Evolutionary conservation across 2,329 filamentous ascomycete genomes (phyloP).

Genomic region (Boeremia exigua): DNA sequence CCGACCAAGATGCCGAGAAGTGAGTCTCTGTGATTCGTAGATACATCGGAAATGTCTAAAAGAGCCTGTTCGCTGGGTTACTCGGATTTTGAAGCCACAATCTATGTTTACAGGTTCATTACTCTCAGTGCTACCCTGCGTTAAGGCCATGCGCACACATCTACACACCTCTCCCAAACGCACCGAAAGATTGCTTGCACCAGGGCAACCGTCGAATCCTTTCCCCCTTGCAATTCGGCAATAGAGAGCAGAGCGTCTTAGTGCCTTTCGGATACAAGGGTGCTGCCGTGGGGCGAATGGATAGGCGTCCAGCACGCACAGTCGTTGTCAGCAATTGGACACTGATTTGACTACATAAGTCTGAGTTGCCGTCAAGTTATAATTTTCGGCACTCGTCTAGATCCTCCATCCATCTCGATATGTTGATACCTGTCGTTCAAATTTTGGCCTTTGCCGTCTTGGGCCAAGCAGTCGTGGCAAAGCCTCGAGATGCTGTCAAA

Average conservation of each 20-base stretch:
- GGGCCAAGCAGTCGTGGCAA: constrained; percentile 11
- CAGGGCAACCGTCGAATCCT: neutral
- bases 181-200: neutral
- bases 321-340: neutral
- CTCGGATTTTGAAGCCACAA: neutral
- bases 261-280: neutral
- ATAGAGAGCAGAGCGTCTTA: neutral
- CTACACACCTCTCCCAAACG: neutral
- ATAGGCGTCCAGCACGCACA: neutral
- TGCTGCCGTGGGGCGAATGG: neutral
- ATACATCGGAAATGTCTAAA: neutral
- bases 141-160: neutral
- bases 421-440: constrained; percentile 1
- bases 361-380: neutral
- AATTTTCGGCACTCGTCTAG: neutral
- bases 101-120: neutral
- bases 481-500: constrained; percentile 15
- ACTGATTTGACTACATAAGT: neutral
- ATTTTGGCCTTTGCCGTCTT: constrained; percentile 18
- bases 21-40: neutral
- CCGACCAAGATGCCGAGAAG: neutral
- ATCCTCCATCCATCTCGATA: neutral
- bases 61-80: neutral
- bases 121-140: neutral
- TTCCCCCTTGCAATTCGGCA: neutral